phyloP scores from a whole-genome alignment of 176 grass and related monocot species.

The Triticum turgidum region DNA sequence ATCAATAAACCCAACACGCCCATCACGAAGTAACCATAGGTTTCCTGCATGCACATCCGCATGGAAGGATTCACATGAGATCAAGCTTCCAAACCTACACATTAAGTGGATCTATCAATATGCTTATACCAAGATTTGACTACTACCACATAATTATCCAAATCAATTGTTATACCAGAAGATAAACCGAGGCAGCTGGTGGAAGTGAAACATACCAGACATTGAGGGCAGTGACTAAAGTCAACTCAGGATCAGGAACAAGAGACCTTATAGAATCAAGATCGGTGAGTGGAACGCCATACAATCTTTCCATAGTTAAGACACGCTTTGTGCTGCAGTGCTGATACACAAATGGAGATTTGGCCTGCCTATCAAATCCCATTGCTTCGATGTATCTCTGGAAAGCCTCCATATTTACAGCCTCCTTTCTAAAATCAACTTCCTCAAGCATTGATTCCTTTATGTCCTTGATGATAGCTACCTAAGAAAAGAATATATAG shows the following conservation, averaged over 20 bases:
- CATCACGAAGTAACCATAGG: constrained; percentile 95
- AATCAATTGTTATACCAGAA: not conserved
- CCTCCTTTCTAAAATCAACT: constrained; percentile 96
- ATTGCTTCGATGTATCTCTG: constrained; percentile 77
- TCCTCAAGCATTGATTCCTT: constrained; percentile 99
- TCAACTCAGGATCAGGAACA: constrained; percentile 88
- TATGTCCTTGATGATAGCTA: constrained; percentile 87
- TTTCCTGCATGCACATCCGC: constrained; percentile 98
- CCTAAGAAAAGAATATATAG: constrained; percentile 44
- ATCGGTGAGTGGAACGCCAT: constrained; percentile 95
- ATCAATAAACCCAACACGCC: constrained; percentile 90
- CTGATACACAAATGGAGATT: constrained; percentile 80
- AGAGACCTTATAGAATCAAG: constrained; percentile 90
- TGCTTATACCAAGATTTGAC: not conserved
- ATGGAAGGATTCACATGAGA: constrained; percentile 92
- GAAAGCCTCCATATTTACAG: constrained; percentile 83
- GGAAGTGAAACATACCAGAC: constrained; percentile 63
- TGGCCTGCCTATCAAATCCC: constrained; percentile 87
- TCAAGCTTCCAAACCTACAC: constrained; percentile 93
- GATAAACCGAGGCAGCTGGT: not conserved
- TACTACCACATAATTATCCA: not conserved
- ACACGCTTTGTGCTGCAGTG: constrained; percentile 81
- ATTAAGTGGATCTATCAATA: constrained; percentile 31
- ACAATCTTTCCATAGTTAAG: constrained; percentile 97
- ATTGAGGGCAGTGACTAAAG: constrained; percentile 91